Evolutionary conservation across 306 rosid genomes (phyloP).

Genomic region (Quercus mongolica): DNA sequence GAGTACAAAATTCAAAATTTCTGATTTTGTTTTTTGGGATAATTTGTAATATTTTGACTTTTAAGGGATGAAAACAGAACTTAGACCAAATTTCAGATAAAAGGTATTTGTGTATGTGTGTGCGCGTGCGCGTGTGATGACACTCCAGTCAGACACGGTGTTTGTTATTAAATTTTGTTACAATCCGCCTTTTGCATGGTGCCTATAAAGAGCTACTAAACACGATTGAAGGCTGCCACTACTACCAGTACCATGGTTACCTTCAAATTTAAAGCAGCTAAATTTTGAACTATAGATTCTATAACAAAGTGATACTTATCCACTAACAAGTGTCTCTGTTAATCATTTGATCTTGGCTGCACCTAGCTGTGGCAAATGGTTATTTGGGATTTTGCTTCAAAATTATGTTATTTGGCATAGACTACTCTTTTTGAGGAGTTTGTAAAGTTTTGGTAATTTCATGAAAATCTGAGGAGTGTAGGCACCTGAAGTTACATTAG

Average conservation of each 20-base stretch:
- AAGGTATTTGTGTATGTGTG: no score
- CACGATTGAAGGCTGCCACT: conserved; percentile 46
- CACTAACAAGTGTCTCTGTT: not conserved
- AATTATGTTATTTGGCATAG: not conserved
- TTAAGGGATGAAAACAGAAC: no score
- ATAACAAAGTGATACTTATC: no score
- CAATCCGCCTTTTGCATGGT: conserved; percentile 59
- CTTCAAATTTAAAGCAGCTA: conserved; percentile 49
- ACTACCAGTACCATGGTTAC: not conserved
- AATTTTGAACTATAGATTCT: not conserved
- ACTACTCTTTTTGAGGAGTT: not conserved
- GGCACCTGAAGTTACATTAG: not conserved
- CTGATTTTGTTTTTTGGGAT: no score
- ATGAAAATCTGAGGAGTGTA: not conserved
- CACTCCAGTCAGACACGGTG: conserved; percentile 64
- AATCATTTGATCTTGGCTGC: not conserved
- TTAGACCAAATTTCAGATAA: not conserved
- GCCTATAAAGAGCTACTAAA: conserved; percentile 42
- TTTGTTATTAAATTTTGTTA: conserved; percentile 26
- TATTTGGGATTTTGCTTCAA: not conserved
- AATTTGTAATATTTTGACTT: no score
- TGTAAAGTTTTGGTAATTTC: not conserved
- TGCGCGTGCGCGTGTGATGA: no score
- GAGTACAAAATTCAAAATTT: no score
- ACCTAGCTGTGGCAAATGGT: not conserved